These are phyloP conservation scores for Golovinomyces cichoracearum DNA, from an alignment of 2,329 filamentous ascomycete species.

Conservation along the genomic window DNA sequence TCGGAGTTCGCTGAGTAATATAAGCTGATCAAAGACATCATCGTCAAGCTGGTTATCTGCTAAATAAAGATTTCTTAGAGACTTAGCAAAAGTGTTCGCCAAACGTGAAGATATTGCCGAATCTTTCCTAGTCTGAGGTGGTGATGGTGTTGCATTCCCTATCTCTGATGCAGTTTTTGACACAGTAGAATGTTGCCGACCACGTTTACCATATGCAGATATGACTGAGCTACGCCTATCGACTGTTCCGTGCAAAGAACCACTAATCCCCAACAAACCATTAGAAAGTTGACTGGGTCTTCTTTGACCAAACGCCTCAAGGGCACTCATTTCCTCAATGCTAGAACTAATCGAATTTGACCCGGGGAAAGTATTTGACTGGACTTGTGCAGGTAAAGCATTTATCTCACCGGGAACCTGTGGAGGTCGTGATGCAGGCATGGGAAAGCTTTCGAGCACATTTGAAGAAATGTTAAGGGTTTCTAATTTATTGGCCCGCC, in stretches of 20 bases:
- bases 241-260: conserved; percentile 31
- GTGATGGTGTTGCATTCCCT: conserved; percentile 21
- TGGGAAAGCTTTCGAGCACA: conserved; percentile 71
- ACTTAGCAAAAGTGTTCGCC: conserved; percentile 66
- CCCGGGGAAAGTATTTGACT: conserved; percentile 5
- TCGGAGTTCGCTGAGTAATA: conserved; percentile 54
- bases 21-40: conserved; percentile 81
- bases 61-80: conserved; percentile 58
- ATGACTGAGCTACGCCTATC: conserved; percentile 65
- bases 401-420: conserved; percentile 29
- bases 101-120: conserved; percentile 60
- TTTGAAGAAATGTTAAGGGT: conserved; percentile 91
- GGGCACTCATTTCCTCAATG: conserved; percentile 47
- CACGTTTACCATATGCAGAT: conserved; percentile 51
- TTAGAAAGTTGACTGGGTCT: conserved; percentile 67
- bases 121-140: conserved; percentile 48
- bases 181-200: conserved; percentile 62
- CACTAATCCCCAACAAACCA: conserved; percentile 47
- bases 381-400: conserved; percentile 3
- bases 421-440: conserved; percentile 46
- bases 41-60: conserved; percentile 88
- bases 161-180: conserved; percentile 35
- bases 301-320: conserved; percentile 37
- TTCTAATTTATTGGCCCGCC: conserved; percentile 77
- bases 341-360: conserved; percentile 35